These are phyloP conservation scores for Colletotrichum paranaense DNA, from an alignment of 2,329 filamentous ascomycete genomes.

Conservation along the genomic window DNA sequence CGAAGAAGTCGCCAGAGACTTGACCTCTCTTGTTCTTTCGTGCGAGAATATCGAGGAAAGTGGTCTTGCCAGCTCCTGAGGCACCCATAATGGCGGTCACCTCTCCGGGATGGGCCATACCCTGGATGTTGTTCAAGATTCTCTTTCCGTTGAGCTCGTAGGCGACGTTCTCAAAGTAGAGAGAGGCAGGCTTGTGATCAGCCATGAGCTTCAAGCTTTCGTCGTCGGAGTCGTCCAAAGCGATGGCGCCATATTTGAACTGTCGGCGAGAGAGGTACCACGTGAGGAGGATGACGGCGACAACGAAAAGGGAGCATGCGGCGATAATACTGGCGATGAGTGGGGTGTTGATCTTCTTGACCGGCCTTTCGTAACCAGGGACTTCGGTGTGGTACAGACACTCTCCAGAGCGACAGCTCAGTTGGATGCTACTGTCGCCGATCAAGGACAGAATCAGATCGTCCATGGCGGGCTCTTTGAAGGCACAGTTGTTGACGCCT, in stretches of 20 bases:
- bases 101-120: slow-evolving; percentile 93
- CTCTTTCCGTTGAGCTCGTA: slow-evolving; percentile 90
- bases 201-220: slow-evolving; percentile 86
- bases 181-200: slow-evolving; percentile 89
- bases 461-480: slow-evolving; percentile 94
- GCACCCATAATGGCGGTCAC: slow-evolving; percentile 98
- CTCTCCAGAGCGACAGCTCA: slow-evolving; percentile 87
- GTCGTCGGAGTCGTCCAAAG: slow-evolving; percentile 90
- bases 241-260: slow-evolving; percentile 77
- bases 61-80: slow-evolving; percentile 96
- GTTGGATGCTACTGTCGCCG: slow-evolving; percentile 87
- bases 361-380: slow-evolving; percentile 86
- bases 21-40: slow-evolving; percentile 94
- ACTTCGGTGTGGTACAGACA: slow-evolving; percentile 94
- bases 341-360: slow-evolving; percentile 97
- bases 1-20: slow-evolving; percentile 83
- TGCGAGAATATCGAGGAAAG: slow-evolving; percentile 94
- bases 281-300: slow-evolving; percentile 82
- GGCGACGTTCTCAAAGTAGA: slow-evolving; percentile 89
- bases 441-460: slow-evolving; percentile 89
- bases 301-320: slow-evolving; percentile 84
- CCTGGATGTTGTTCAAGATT: slow-evolving; percentile 83
- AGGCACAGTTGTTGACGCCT: slow-evolving; percentile 75
- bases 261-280: slow-evolving; percentile 90
- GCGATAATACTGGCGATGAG: slow-evolving; percentile 95